These are phyloP conservation scores for Scopulariopsis brevicaulis DNA, from an alignment of 2,329 filamentous ascomycete species.

Conservation along the genomic window DNA sequence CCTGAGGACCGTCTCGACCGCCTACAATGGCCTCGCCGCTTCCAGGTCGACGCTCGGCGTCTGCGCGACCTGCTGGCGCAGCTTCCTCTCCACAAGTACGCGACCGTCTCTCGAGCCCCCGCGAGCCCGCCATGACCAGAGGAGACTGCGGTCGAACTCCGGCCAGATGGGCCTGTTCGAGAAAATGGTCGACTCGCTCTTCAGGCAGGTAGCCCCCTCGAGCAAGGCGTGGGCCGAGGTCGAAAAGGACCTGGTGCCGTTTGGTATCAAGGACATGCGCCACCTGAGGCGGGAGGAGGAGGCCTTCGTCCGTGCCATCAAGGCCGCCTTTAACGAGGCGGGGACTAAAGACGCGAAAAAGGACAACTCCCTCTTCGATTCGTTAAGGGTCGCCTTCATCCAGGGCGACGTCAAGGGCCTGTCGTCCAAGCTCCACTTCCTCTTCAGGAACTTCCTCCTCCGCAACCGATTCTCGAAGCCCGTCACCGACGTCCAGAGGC, in stretches of 20 bases:
- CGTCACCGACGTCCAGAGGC: conserved; percentile 46
- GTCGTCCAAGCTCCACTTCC: conserved; percentile 47
- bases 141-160: not conserved
- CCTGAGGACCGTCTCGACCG: not conserved
- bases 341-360: conserved; percentile 15
- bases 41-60: not conserved
- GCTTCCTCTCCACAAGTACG: conserved; percentile 16
- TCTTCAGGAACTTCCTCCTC: conserved; percentile 56
- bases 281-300: conserved; percentile 27
- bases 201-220: conserved; percentile 5
- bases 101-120: not conserved
- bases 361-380: conserved; percentile 43
- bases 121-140: not conserved
- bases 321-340: conserved; percentile 33
- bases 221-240: conserved; percentile 6
- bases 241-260: conserved; percentile 7
- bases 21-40: not conserved
- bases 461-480: conserved; percentile 43
- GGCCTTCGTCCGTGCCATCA: conserved; percentile 32
- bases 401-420: conserved; percentile 37
- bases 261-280: conserved; percentile 20
- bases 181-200: conserved; percentile 6
- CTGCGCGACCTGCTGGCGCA: conserved; percentile 1
- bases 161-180: conserved; percentile 3
- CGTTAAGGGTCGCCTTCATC: conserved; percentile 49